Conservation (phyloP, 2,329 filamentous ascomycete genomes). For the Apiospora saccharicola region DNA sequence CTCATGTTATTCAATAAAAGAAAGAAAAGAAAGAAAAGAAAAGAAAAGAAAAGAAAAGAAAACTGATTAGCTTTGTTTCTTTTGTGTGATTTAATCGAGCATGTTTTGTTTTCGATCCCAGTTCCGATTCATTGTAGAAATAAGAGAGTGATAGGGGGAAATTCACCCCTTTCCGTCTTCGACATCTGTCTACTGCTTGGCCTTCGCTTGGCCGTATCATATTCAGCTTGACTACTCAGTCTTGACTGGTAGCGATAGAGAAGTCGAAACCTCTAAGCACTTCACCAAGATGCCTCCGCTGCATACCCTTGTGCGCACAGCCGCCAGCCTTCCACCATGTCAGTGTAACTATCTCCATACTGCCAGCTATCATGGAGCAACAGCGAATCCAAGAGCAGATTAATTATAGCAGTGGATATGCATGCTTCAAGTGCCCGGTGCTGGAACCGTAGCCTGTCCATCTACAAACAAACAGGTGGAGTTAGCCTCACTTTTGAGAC, state of each 20-base stretch:
- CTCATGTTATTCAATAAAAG: too few species aligned
- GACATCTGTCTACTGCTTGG: not conserved
- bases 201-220: not conserved
- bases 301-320: not conserved
- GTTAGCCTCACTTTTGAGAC: constrained; percentile 8
- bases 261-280: not conserved
- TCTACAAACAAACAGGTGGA: constrained; percentile 17
- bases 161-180: not conserved
- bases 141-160: not conserved
- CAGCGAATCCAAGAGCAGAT: not conserved
- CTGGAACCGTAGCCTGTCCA: not conserved
- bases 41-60: too few species aligned
- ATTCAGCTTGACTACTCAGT: not conserved
- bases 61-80: too few species aligned
- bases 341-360: not conserved
- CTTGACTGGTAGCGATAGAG: not conserved
- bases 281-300: not conserved
- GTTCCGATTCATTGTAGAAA: not conserved
- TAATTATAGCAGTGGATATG: not conserved
- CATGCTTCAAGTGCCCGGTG: not conserved
- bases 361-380: not conserved
- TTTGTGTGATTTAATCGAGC: too few species aligned
- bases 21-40: too few species aligned
- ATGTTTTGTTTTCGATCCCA: not conserved
- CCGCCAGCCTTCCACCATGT: not conserved